Base-by-base conservation (phyloP, 306 rosid genomes). In the Inga oerstediana region DNA sequence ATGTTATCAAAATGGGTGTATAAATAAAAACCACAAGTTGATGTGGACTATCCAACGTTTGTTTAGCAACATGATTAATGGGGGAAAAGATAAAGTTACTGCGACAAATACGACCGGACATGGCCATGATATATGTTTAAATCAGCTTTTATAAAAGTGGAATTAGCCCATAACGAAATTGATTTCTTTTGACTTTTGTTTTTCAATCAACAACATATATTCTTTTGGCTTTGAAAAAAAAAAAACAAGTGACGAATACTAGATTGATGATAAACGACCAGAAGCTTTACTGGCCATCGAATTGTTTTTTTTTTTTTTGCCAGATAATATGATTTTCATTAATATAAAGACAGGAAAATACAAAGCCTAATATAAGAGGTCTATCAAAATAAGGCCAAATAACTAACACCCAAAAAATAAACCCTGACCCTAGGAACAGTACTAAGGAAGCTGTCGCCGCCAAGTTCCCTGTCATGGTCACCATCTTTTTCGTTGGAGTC, bases 141-240 rank as follows among this genome's bases (percentile, higher is more conserved):
- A 56, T 76, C 34, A 17, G 46, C 88, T 87, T 84, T 52, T 84
- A 84, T 41, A 62, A 84, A 84, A 84, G 90, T 69, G 82, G 43
- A 75, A 51, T 39, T 39, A 39, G 43, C 37, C 34, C 75, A 84
- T 81, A 61, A 75, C 78, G 70, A 39, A 45, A 81, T 54, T 30
- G 13, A 81, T 75, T 39, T 59, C 86, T 78, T 84, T 87, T 87
- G 84, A 87, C 87, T 81, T 24, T 27, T 24, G 34, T 24, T 22
- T 61, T 61, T 12, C 35, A n/a, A 8, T 35, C 34, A 24, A 3
- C 67, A 35, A 35, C 37, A 35, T 35, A 35, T 35, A 84, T 75
- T 68, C 86, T 78, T 84, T 87, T 84, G 86, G 82, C 88, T 81
- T 81, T 81, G 75, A 87, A 80, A 27, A 27, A 27, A 27, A 27